These are phyloP conservation scores for Stenocarpella maydis DNA, from an alignment of 2,329 filamentous ascomycete species.

Conservation along the genomic window DNA sequence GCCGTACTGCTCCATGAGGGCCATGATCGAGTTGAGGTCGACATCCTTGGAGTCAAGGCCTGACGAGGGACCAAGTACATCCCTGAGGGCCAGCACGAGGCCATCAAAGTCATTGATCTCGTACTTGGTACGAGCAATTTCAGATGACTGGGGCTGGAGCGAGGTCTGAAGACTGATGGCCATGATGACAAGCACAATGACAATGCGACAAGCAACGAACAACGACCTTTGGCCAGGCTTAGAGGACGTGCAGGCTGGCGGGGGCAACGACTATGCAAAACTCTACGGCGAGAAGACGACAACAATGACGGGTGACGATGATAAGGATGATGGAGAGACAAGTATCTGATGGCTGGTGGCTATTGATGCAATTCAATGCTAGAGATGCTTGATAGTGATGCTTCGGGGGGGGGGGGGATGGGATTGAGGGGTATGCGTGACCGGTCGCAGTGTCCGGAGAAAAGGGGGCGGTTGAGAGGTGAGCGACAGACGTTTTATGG, in stretches of 20 bases:
- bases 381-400: not conserved
- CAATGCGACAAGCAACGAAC: conserved; percentile 17
- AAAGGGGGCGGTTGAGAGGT: conserved; percentile 18
- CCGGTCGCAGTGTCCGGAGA: not conserved
- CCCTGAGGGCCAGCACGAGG: conserved; percentile 77
- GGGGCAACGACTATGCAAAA: conserved; percentile 1
- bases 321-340: conserved; percentile 17
- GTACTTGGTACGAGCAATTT: not conserved
- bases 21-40: conserved; percentile 74
- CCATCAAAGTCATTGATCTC: conserved; percentile 63
- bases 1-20: conserved; percentile 77
- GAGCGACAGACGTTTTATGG: conserved; percentile 14
- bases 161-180: conserved; percentile 38
- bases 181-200: conserved; percentile 37
- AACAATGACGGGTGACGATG: not conserved
- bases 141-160: not conserved
- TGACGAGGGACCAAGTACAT: conserved; percentile 79
- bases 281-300: not conserved
- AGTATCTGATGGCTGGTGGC: not conserved
- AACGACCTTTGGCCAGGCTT: not conserved
- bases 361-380: conserved; percentile 10
- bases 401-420: not conserved
- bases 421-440: conserved; percentile 22
- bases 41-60: conserved; percentile 85
- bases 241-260: conserved; percentile 13